phyloP scores from a whole-genome alignment of 2,329 filamentous ascomycete genomes.

The Exophiala sp. region DNA sequence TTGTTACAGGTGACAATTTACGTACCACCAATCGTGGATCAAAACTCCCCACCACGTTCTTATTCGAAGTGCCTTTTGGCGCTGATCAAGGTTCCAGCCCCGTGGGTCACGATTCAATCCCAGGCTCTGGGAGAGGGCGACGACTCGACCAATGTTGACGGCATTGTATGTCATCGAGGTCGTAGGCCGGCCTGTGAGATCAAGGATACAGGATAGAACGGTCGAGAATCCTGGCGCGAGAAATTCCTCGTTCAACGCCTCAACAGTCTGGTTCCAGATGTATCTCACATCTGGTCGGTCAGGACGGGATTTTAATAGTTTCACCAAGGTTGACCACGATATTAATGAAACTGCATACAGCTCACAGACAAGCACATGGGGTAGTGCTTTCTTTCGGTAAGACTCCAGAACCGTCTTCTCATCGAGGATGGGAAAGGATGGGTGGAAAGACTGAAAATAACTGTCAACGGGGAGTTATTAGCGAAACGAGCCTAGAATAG shows the following conservation, averaged over 20 bases:
- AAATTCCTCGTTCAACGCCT: slow-evolving; percentile 53
- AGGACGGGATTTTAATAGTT: slow-evolving; percentile 39
- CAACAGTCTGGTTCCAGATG: slow-evolving; percentile 56
- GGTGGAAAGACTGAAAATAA: slow-evolving; percentile 52
- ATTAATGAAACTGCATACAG: slow-evolving; percentile 54
- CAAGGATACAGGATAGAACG: slow-evolving; percentile 52
- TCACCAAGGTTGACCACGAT: slow-evolving; percentile 50
- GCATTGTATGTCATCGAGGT: slow-evolving; percentile 37
- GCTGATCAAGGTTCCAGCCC: slow-evolving; percentile 46
- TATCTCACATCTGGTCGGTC: slow-evolving; percentile 53
- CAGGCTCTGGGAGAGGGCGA: slow-evolving; percentile 51
- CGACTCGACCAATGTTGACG: slow-evolving; percentile 48
- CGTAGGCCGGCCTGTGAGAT: slow-evolving; percentile 52
- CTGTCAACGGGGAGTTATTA: slow-evolving; percentile 30
- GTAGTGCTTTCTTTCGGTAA: slow-evolving; percentile 53
- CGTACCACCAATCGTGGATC: slow-evolving; percentile 51
- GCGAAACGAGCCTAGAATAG: not conserved
- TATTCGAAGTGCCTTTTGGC: slow-evolving; percentile 48
- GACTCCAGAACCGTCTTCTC: slow-evolving; percentile 48
- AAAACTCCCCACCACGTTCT: slow-evolving; percentile 53
- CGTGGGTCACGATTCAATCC: slow-evolving; percentile 51
- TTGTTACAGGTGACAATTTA: not conserved
- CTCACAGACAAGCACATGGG: slow-evolving; percentile 50
- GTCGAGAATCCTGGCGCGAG: slow-evolving; percentile 54
- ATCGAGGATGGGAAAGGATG: slow-evolving; percentile 56